A percentile compares a stretch with the other conserved stretches of the same genome.
Conservation (phyloP, 2,329 filamentous ascomycete genomes). For the Ceratocystis lukuohia region DNA sequence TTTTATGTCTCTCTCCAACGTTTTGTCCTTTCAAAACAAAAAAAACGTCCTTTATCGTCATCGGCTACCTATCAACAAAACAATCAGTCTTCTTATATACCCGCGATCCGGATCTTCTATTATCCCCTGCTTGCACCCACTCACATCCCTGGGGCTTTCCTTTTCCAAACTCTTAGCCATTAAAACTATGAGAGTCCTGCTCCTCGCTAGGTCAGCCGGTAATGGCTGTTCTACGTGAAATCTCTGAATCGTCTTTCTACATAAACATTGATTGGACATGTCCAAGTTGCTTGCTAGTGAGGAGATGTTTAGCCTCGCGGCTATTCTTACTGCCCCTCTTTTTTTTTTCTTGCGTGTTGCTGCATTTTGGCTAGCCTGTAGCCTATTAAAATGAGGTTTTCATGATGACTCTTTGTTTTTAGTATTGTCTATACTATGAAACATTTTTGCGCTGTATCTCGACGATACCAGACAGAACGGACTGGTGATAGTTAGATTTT, state of each 20-base stretch:
- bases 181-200: not conserved
- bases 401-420: not conserved
- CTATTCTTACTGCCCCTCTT: constrained; percentile 16
- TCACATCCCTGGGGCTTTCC: not conserved
- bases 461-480: no score
- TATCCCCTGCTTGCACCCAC: not conserved
- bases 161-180: not conserved
- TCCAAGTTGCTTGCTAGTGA: constrained; percentile 12
- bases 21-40: constrained; percentile 1
- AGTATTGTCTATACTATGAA: not conserved
- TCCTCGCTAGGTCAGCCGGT: not conserved
- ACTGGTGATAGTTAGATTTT: not conserved
- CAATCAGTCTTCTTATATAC: constrained; percentile 6
- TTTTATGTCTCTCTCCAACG: not conserved
- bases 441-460: not conserved
- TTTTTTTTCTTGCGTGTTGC: not conserved
- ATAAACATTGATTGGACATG: constrained; percentile 8
- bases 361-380: not conserved
- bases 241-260: not conserved
- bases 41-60: constrained; percentile 4
- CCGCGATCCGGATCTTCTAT: not conserved
- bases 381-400: not conserved
- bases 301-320: constrained; percentile 16
- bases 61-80: not conserved
- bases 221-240: not conserved